Percentiles rank a stretch among this genome's conserved stretches.
These are phyloP conservation scores for Flaveria robusta DNA, from an alignment of 129 eudicot genomes.

Conservation along the genomic window DNA sequence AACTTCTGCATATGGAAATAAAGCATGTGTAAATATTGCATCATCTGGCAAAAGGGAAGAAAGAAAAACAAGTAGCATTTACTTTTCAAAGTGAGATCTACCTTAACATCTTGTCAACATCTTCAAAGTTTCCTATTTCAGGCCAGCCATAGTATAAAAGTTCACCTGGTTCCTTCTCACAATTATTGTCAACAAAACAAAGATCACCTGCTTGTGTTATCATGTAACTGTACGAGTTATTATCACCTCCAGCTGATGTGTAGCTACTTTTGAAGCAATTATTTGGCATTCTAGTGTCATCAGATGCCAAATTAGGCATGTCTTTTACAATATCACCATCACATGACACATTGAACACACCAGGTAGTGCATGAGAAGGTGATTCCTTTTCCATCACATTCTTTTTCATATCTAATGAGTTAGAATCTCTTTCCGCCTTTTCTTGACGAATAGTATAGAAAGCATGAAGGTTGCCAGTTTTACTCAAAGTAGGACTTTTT, in stretches of 20 bases:
- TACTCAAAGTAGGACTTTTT: constrained; percentile 38
- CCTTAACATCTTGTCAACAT: constrained; percentile 88
- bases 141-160: constrained; percentile 68
- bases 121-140: constrained; percentile 77
- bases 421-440: constrained; percentile 33
- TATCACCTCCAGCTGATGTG: constrained; percentile 44
- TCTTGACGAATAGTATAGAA: constrained; percentile 29
- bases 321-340: constrained; percentile 45
- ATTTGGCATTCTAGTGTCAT: constrained; percentile 35
- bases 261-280: constrained; percentile 36
- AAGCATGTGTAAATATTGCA: constrained; percentile 11
- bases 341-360: constrained; percentile 39
- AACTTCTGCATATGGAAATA: constrained; percentile 57
- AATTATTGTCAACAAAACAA: constrained; percentile 43
- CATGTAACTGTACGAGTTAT: constrained; percentile 47
- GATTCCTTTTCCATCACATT: constrained; percentile 50
- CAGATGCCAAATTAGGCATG: constrained; percentile 43
- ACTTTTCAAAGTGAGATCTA: constrained; percentile 19
- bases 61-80: background rate
- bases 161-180: constrained; percentile 56
- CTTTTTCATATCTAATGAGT: constrained; percentile 37
- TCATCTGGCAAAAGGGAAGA: background rate
- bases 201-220: constrained; percentile 52
- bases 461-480: constrained; percentile 32
- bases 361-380: constrained; percentile 35